Evolutionary conservation across 495 filamentous ascomycete species (phyloP), one percentile per base, ranked within the genome.

Genomic region (Penicillium lagena): DNA sequence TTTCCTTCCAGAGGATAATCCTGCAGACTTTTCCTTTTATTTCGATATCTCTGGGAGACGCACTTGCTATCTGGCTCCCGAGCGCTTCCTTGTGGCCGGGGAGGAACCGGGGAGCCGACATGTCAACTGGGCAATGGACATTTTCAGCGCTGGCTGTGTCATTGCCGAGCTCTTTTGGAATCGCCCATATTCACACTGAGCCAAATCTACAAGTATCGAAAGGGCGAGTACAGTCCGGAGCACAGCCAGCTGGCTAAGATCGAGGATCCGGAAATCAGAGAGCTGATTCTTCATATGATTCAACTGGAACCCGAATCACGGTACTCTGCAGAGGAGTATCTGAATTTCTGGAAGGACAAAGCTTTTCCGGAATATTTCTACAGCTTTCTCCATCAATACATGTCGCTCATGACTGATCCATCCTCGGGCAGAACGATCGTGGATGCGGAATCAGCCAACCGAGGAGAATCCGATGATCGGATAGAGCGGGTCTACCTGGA

Each of bases 111-210:
- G 85, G 13, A 78, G 77, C 15, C 76, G 77, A 46, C 56, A 70
- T 29, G 71, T 90, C 35, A 89, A 85, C 33, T 96, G 93, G 89
- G 90, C 90, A 32, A 99, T 99, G 94, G 94, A 99, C 60, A 86
- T 99, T 27, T 99, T 99, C 68, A 96, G 93, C 66, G 86, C 83
- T 31, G 93, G 93, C 9, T 99, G 94, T 58, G 94, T 97, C 14
- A 95, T 99, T 54, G 94, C 94, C 4, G 94, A 99, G 62, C 72
- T 99, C 4, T 97, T 97, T 77, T 96, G n/a, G 94, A 99, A 62
- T 75, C 87, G 0, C 89, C 91, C 1, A 90, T 97, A 29, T 97
- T 99, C 66, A 90, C 77, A 29, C 70, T 97, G 12, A 90, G 86
- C 45, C 91, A 97, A 61, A 80, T 99, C 46, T 96, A 89, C 74